These are phyloP conservation scores for Ploettnerulaceae sp. DNA, from an alignment of 2,329 filamentous ascomycete species.

Conservation along the genomic window DNA sequence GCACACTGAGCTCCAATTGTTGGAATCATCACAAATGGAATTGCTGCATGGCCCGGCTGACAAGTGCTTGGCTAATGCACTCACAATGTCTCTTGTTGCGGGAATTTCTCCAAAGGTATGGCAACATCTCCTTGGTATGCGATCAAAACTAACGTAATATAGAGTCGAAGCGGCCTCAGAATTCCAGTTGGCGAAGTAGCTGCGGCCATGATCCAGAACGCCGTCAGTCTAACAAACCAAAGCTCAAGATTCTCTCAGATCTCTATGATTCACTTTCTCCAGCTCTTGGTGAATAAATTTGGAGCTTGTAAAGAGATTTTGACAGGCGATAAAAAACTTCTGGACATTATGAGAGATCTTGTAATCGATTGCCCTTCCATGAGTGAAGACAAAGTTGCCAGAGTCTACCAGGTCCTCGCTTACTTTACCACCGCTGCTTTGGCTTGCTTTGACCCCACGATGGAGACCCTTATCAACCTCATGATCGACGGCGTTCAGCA, in stretches of 20 bases:
- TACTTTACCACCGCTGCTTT: conserved; percentile 30
- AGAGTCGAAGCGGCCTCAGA: conserved; percentile 3
- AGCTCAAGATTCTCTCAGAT: conserved; percentile 18
- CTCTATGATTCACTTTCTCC: conserved; percentile 26
- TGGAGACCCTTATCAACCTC: conserved; percentile 17
- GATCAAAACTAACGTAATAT: conserved; percentile 11
- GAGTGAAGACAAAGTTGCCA: conserved; percentile 13
- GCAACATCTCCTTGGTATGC: not conserved
- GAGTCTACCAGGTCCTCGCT: conserved; percentile 26
- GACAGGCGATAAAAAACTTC: not conserved
- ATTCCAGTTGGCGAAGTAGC: conserved; percentile 20
- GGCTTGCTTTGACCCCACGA: conserved; percentile 20
- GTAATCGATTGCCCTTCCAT: conserved; percentile 7
- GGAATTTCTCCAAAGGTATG: conserved; percentile 25
- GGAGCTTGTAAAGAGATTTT: conserved; percentile 13
- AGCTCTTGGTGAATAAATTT: conserved; percentile 33
- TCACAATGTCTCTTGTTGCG: conserved; percentile 26
- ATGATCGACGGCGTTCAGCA: conserved; percentile 26
- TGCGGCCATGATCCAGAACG: conserved; percentile 24
- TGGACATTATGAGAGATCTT: conserved; percentile 18
- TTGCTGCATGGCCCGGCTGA: conserved; percentile 17
- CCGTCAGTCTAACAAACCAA: conserved; percentile 12
- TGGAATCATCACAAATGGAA: conserved; percentile 12
- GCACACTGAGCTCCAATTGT: not conserved
- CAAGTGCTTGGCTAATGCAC: conserved; percentile 19